A percentile compares a stretch with the other conserved stretches of the same genome.
Conservation (phyloP, 2,329 filamentous ascomycete species). For the Colletotrichum lentis region DNA sequence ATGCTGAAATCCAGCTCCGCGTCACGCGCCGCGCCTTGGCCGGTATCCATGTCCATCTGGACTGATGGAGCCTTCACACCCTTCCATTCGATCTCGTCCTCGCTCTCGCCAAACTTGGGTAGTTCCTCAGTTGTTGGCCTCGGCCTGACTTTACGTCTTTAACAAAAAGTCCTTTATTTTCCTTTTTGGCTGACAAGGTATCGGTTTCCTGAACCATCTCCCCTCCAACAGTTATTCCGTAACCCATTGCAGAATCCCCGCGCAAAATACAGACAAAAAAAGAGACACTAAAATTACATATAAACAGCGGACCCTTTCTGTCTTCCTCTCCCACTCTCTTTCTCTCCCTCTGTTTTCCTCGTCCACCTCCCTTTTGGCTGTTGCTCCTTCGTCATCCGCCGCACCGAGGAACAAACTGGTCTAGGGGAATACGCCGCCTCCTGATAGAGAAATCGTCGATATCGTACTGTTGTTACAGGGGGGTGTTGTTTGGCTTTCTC, state of each 20-base stretch:
- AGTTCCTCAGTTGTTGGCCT: not conserved
- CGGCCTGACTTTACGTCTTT: too few relatives aligned
- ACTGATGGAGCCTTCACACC: not conserved
- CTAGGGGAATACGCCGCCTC: conserved; percentile 27
- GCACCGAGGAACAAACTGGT: not conserved
- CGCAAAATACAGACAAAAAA: conserved; percentile 11
- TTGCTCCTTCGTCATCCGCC: not conserved
- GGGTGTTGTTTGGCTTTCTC: not conserved
- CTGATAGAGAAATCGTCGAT: conserved; percentile 28
- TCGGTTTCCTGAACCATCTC: conserved; percentile 20
- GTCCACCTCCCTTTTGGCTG: not conserved
- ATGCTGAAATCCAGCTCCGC: not conserved
- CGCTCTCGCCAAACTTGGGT: not conserved
- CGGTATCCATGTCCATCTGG: not conserved
- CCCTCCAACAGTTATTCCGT: conserved; percentile 15
- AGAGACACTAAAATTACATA: conserved; percentile 36
- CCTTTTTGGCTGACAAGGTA: conserved; percentile 21
- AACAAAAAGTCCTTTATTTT: not conserved
- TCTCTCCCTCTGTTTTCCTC: not conserved
- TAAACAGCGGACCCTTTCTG: conserved; percentile 15
- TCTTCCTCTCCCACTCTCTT: not conserved
- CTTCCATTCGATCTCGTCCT: not conserved
- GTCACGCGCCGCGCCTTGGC: not conserved
- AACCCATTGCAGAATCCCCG: conserved; percentile 1
- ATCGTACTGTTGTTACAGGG: conserved; percentile 35